Base-by-base conservation (phyloP, 768 basidiomycete genomes). In the Kwoniella mangroviensis region DNA sequence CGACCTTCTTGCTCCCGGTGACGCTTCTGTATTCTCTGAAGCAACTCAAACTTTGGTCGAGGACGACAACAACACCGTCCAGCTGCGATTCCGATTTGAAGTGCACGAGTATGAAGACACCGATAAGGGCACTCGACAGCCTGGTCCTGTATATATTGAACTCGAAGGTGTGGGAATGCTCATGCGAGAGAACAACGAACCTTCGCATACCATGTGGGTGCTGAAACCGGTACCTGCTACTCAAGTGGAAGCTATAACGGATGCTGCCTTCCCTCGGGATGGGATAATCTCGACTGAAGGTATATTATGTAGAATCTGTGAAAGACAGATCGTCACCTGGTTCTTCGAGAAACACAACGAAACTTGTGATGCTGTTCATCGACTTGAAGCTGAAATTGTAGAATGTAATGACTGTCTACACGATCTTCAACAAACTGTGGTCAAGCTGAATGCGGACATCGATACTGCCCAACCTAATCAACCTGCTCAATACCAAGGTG, bases 331-430 rank as follows among this genome's bases (percentile, higher is more conserved):
- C 68, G 95, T 96, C 2, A 92, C 96, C 71, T 99, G 97, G 97
- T 99, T 94, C 85, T 99, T 99, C 82, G 97, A 98, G 85, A 98
- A 98, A 85, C 97, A 99, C 85, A 98, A 94, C 87, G 97, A 99
- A 84, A 98, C 95, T 12, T 99, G 97, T 77, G 93, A 89, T 74
- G 96, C 98, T 84, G 90, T 92, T 3, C 97, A 99, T 84, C 90
- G 93, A 55, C 87, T 99, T 71, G 97, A 99, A 84, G 94, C 94
- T 19, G 95, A 97, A 83, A 94, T 98, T 73, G 85, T 87, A 49
- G 92, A 94, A 79, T 93, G 91, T 85, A 97, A 98, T 84, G 97
- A 99, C 82, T 90, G 90, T 24, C 90, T 98, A 66, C 84, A 87
- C 17, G 97, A 98, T 79, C 86, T 98, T 63, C 89, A 90, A 68